Evolutionary conservation across 441 rosid genomes (phyloP), one percentile per base, ranked within the genome.

Genomic region (Francoa sonchifolia): DNA sequence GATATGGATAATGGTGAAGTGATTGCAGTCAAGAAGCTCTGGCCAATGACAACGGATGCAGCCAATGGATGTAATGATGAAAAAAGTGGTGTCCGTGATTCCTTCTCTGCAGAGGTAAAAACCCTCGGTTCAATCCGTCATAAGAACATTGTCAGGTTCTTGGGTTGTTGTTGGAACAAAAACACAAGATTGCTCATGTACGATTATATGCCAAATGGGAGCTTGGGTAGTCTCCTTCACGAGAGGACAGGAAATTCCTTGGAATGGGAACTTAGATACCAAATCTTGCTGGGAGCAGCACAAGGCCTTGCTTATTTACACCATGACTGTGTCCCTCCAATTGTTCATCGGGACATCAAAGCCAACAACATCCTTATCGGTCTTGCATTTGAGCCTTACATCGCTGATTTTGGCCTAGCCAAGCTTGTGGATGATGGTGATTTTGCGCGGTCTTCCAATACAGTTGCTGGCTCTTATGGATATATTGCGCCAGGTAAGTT

Each of bases 381-480:
- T 59, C 79, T 74, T 4, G 85, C 73, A 36, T 90, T 90, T 8
- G 96, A 90, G 58, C 87, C 98, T 4, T 90, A 85, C 52, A 82
- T 90, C 9, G 98, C 96, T 7, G 98, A 90, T 62, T 90, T 90
- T 21, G 95, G 96, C 44, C 80, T 90, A 42, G 96, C 95, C 25
- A 90, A 90, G 74, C 98, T 85, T 5, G 89, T 85, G 0, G 94
- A 85, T 33, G 94, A 77, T 28, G 87, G 87, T 4, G 92, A 89
- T 56, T 79, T 76, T 41, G 89, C 79, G 16, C 72, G 85, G 32
- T 82, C 89, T 31, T 85, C 98, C 29, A 79, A 63, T 55, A 89
- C 98, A 1, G 80, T 89, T 7, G 96, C 96, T 39, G 96, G 98
- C 34, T 89, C 98, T 19, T 85, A 79, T 41, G 98, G 98, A 50